A percentile compares a stretch with the other conserved stretches of the same genome.
Conservation (phyloP, 768 basidiomycete species). For the Suillus placidus region DNA sequence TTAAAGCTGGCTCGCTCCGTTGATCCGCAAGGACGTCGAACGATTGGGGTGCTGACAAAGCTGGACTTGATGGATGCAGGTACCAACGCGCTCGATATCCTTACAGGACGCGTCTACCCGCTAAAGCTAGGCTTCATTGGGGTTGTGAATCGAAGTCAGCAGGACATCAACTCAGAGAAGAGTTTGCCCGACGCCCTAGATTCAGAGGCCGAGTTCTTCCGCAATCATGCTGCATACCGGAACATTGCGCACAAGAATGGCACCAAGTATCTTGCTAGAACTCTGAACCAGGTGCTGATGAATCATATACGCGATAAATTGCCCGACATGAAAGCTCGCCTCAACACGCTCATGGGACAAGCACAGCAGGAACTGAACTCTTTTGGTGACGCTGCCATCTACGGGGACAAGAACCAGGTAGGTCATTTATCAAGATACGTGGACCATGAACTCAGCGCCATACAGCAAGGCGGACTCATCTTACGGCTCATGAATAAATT, state of each 20-base stretch:
- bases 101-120: constrained; percentile 96
- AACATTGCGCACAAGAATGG: constrained; percentile 98
- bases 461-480: constrained; percentile 82
- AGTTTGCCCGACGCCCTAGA: constrained; percentile 83
- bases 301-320: constrained; percentile 98
- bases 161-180: constrained; percentile 91
- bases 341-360: constrained; percentile 98
- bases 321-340: constrained; percentile 97
- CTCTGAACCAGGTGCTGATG: constrained; percentile 93
- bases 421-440: constrained; percentile 15
- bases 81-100: constrained; percentile 94
- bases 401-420: constrained; percentile 88
- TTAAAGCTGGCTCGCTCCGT: constrained; percentile 95
- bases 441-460: constrained; percentile 18
- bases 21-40: constrained; percentile 94
- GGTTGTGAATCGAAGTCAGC: constrained; percentile 96
- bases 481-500: constrained; percentile 99
- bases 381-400: constrained; percentile 91
- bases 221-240: constrained; percentile 84
- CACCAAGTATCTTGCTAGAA: constrained; percentile 92
- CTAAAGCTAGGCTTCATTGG: constrained; percentile 98
- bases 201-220: constrained; percentile 90
- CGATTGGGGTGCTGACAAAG: constrained; percentile 96
- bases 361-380: constrained; percentile 97
- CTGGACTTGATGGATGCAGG: constrained; percentile 99